phyloP scores from a whole-genome alignment of 441 rosid species.

The Pelargonium myrrhifolium region DNA sequence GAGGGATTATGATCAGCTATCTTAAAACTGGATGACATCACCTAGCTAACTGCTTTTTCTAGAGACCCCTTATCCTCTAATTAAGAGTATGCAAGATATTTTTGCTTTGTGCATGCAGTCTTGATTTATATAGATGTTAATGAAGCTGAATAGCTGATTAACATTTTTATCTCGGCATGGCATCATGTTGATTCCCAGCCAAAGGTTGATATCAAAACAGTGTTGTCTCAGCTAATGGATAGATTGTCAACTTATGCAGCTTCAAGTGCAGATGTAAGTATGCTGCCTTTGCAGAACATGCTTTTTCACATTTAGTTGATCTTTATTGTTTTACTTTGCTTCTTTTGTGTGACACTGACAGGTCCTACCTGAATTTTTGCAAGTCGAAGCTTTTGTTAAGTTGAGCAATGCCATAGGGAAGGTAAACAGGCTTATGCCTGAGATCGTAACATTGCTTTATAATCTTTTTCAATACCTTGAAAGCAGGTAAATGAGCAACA shows the following conservation, averaged over 20 bases:
- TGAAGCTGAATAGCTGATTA: neutral
- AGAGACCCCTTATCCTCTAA: neutral
- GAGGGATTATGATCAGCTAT: neutral
- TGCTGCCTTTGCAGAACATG: constrained; percentile 13
- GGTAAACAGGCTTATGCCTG: constrained; percentile 29
- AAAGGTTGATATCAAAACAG: constrained; percentile 53
- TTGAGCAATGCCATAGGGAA: constrained; percentile 61
- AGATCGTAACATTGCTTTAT: constrained; percentile 13
- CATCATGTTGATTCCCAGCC: constrained; percentile 37
- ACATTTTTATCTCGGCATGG: constrained; percentile 8
- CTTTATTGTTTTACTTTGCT: constrained; percentile 12
- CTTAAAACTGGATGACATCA: neutral
- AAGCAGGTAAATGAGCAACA: neutral
- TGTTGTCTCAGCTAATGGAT: constrained; percentile 58
- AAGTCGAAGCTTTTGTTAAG: constrained; percentile 66
- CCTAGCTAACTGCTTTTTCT: neutral
- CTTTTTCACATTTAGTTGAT: constrained; percentile 4
- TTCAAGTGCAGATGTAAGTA: constrained; percentile 53
- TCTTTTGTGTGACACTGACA: constrained; percentile 21
- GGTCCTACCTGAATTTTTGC: constrained; percentile 61
- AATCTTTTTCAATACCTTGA: neutral
- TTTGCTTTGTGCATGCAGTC: neutral
- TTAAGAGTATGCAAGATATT: neutral
- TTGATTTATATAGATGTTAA: neutral
- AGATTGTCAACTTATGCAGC: constrained; percentile 65